Percentiles rank a stretch among this genome's conserved stretches.
Conservation (phyloP, 225 moss, liverwort and hornwort genomes). For the Takakia lepidozioides region DNA sequence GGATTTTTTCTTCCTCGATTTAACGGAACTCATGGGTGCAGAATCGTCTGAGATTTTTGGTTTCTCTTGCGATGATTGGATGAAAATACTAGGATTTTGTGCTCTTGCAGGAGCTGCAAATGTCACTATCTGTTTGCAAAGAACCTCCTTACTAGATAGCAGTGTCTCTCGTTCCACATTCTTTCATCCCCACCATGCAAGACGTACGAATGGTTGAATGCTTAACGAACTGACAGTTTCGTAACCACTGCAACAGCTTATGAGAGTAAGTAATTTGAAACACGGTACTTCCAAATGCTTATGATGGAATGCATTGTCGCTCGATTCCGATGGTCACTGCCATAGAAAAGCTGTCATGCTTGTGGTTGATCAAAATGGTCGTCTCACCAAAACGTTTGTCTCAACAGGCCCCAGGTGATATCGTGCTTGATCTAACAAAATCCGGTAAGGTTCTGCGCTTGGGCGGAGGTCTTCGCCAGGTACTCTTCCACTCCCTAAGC, state of each 20-base stretch:
- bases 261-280: background rate
- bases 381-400: background rate
- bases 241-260: background rate
- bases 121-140: too few relatives aligned
- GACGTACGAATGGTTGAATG: too few relatives aligned
- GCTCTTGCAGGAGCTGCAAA: too few relatives aligned
- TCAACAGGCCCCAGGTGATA: constrained; percentile 45
- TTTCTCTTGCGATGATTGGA: background rate
- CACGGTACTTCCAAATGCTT: constrained; percentile 6
- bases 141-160: too few relatives aligned
- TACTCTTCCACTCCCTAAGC: constrained; percentile 7
- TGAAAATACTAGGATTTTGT: too few relatives aligned
- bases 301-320: background rate
- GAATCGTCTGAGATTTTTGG: background rate
- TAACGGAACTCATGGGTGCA: background rate
- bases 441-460: constrained; percentile 40
- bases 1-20: background rate
- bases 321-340: background rate
- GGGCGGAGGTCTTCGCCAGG: constrained; percentile 59
- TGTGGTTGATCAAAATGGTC: background rate
- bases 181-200: too few relatives aligned
- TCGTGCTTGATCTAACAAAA: constrained; percentile 38
- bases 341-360: background rate
- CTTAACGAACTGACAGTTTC: background rate
- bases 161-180: too few relatives aligned